A percentile compares a stretch with the other conserved stretches of the same genome.
Evolutionary conservation across 2,329 filamentous ascomycete species (phyloP).

Genomic region (Sporothrix pallida): DNA sequence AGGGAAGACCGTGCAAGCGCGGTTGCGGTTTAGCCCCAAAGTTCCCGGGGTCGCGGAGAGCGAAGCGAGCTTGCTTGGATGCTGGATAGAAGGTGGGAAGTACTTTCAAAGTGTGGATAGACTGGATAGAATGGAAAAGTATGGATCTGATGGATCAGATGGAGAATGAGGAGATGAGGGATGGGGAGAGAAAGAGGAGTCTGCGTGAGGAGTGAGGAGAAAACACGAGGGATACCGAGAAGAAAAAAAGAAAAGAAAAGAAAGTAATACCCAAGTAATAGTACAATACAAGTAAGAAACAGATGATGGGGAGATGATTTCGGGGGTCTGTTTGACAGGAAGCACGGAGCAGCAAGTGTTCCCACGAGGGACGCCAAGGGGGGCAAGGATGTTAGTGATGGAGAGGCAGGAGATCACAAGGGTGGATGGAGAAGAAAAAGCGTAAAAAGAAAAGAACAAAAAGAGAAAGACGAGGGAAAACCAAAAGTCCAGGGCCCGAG

Average conservation of each 20-base stretch:
- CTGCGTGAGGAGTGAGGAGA: neutral
- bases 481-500: neutral
- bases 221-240: slow-evolving; percentile 20
- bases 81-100: neutral
- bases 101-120: slow-evolving; percentile 3
- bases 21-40: slow-evolving; percentile 14
- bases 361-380: slow-evolving; percentile 5
- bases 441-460: neutral
- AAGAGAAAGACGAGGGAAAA: neutral
- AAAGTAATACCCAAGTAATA: slow-evolving; percentile 6
- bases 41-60: slow-evolving; percentile 17
- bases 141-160: slow-evolving; percentile 10
- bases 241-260: neutral
- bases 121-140: slow-evolving; percentile 19
- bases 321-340: slow-evolving; percentile 14
- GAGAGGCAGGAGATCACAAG: slow-evolving; percentile 24
- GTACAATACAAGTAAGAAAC: neutral
- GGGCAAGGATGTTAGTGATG: slow-evolving; percentile 17
- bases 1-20: neutral
- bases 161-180: slow-evolving; percentile 4
- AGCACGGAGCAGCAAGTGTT: slow-evolving; percentile 15
- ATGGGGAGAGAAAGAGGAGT: neutral
- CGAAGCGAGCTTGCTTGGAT: neutral
- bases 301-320: slow-evolving; percentile 19
- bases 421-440: neutral